A percentile compares a stretch with the other conserved stretches of the same genome.
These are phyloP conservation scores for Santalum album DNA, from an alignment of 164 flowering plant species.

Conservation along the genomic window DNA sequence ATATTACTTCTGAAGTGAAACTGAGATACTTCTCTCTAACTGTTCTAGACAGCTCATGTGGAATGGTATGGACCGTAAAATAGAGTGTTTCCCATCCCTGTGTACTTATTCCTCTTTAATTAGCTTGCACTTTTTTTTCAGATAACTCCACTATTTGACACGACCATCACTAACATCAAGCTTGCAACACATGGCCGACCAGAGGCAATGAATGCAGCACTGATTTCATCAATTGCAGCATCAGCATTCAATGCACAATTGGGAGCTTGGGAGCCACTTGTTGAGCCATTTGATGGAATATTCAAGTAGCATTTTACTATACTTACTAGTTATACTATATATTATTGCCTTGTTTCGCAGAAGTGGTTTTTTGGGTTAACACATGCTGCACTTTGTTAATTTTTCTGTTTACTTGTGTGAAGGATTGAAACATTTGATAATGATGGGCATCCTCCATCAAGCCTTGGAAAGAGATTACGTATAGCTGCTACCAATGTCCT, in stretches of 20 bases:
- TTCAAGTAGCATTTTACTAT: conserved; percentile 52
- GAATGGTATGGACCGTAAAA: conserved; percentile 57
- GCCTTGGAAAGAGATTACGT: conserved; percentile 66
- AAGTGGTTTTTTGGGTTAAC: conserved; percentile 3
- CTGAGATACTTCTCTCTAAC: conserved; percentile 74
- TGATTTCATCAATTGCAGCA: conserved; percentile 91
- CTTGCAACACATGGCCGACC: conserved; percentile 88
- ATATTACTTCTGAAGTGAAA: conserved; percentile 82
- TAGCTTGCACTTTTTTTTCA: conserved; percentile 25
- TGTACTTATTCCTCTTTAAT: conserved; percentile 2
- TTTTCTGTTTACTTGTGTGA: neutral
- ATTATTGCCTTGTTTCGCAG: neutral
- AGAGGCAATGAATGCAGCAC: conserved; percentile 92
- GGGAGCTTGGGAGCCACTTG: conserved; percentile 97
- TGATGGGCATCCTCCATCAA: conserved; percentile 27
- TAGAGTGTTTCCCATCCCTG: neutral
- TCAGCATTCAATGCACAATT: conserved; percentile 84
- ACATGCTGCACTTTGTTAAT: neutral
- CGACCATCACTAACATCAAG: conserved; percentile 75
- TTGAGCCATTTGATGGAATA: conserved; percentile 98
- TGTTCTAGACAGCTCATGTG: conserved; percentile 75
- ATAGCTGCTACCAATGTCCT: conserved; percentile 76
- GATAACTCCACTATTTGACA: conserved; percentile 94
- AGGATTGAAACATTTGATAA: conserved; percentile 88
- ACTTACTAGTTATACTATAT: neutral